Evolutionary conservation across 805 yeast genomes (phyloP), one percentile per base, ranked within the genome.

Genomic region (Wickerhamomyces xylosicus): DNA sequence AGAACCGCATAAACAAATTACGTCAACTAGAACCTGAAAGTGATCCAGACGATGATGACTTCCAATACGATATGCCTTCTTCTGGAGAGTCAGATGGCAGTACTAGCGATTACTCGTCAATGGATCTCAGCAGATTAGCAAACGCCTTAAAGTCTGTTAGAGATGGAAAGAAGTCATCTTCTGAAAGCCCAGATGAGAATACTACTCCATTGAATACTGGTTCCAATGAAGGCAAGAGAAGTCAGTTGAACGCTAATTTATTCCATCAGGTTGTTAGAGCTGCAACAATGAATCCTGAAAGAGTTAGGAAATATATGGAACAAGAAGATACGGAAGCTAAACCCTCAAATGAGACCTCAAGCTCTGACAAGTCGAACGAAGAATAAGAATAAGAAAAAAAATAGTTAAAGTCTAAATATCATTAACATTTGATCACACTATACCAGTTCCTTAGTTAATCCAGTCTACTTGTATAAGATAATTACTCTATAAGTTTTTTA

Each of bases 1-100:
- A 82, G 52, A 87, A 87, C 60, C 74, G 84, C 57, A 77, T 90
- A 57, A 67, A 73, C 52, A 78, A 79, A 48, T 71, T 90, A 55
- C 77, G 80, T 61, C 67, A 69, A 41, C 51, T 44, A 52, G 77
- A 69, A 27, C 75, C 69, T 25, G 84, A 74, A 49, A 77, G 66
- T 43, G 67, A 40, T n/a, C 34, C 25, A 29, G 44, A 43, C 7
- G 50, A 45, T 33, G 34, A 41, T 19, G 53, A 48, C 35, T 47
- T 46, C 14, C 49, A 61, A 25, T 35, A 41, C 29, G 39, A 38
- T 25, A 41, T 33, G 14, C 5, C 39, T 3, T 15, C 45, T 8
- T n/a, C 38, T 7, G 14, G 13, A 10, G 8, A 11, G 14, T 25
- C 29, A 10, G 29, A 25, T 3, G 38, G 46, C 6, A 33, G 28